A percentile compares a stretch with the other conserved stretches of the same genome.
phyloP scores from a whole-genome alignment of 768 basidiomycete species.

The Pleurotus cornucopiae region DNA sequence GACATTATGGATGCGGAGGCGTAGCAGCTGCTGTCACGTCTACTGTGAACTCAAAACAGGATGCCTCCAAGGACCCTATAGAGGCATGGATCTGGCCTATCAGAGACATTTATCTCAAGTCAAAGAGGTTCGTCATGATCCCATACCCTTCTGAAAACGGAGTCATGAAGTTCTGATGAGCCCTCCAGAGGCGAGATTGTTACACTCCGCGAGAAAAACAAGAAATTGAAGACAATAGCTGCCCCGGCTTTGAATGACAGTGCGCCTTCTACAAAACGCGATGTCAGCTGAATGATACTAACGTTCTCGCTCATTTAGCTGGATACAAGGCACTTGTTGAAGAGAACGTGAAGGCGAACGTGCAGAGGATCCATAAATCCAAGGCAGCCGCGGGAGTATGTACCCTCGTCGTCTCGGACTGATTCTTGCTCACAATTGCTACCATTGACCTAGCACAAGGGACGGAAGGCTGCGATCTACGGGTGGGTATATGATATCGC shows the following conservation, averaged over 20 bases:
- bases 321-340: constrained; percentile 39
- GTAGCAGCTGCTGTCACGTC: constrained; percentile 16
- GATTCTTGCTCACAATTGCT: neutral
- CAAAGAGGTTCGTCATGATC: constrained; percentile 11
- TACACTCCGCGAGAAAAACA: constrained; percentile 14
- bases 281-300: neutral
- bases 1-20: constrained; percentile 14
- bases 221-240: constrained; percentile 8
- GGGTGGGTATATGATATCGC: constrained; percentile 6
- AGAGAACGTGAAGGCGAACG: constrained; percentile 45
- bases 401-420: neutral
- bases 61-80: constrained; percentile 12
- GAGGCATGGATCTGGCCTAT: constrained; percentile 21
- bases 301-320: constrained; percentile 14
- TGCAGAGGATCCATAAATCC: constrained; percentile 19
- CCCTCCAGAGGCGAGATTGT: constrained; percentile 15
- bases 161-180: neutral
- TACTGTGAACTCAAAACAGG: constrained; percentile 5
- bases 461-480: neutral
- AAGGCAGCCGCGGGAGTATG: neutral
- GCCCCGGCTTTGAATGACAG: constrained; percentile 16
- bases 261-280: constrained; percentile 1
- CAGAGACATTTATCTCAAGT: constrained; percentile 16
- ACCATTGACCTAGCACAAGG: neutral
- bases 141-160: constrained; percentile 1